A percentile compares a stretch with the other conserved stretches of the same genome.
Conservation (phyloP, 495 filamentous ascomycete genomes). For the Acidiella bohemica region DNA sequence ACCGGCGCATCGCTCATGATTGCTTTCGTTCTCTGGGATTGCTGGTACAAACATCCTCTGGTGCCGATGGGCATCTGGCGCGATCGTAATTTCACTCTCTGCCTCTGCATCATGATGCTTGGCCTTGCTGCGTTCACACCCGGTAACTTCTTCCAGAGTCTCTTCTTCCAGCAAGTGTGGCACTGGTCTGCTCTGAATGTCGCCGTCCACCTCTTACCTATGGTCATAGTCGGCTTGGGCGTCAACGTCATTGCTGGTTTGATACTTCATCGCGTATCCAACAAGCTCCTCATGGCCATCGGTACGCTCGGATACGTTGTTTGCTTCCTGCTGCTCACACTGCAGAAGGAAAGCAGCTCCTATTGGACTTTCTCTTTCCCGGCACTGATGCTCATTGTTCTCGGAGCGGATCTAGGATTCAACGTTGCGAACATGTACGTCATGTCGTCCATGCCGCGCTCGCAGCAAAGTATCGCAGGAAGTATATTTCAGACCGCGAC, state of each 20-base stretch:
- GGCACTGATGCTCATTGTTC: conserved; percentile 23
- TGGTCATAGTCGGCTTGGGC: conserved; percentile 25
- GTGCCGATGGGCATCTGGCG: conserved; percentile 33
- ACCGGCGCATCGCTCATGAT: conserved; percentile 25
- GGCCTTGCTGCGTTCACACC: conserved; percentile 28
- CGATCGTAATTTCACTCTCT: conserved; percentile 28
- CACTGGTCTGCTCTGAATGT: conserved; percentile 23
- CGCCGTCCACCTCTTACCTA: conserved; percentile 28
- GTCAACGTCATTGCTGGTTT: conserved; percentile 30
- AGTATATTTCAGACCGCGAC: conserved; percentile 30
- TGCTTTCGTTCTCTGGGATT: conserved; percentile 30
- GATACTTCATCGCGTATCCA: conserved; percentile 28
- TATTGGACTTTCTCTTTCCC: conserved; percentile 33
- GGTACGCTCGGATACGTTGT: conserved; percentile 22
- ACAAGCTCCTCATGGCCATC: conserved; percentile 30
- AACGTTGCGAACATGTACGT: conserved; percentile 45
- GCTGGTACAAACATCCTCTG: conserved; percentile 27
- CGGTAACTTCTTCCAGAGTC: conserved; percentile 39
- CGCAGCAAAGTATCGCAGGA: conserved; percentile 29
- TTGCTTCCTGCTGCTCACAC: conserved; percentile 26
- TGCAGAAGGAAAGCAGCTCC: conserved; percentile 21
- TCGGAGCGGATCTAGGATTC: conserved; percentile 38
- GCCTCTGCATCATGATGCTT: conserved; percentile 23
- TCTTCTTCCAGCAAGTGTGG: conserved; percentile 38
- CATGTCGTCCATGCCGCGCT: conserved; percentile 27